Conservation (phyloP, 2,329 filamentous ascomycete genomes). For the Penicillium sp. region DNA sequence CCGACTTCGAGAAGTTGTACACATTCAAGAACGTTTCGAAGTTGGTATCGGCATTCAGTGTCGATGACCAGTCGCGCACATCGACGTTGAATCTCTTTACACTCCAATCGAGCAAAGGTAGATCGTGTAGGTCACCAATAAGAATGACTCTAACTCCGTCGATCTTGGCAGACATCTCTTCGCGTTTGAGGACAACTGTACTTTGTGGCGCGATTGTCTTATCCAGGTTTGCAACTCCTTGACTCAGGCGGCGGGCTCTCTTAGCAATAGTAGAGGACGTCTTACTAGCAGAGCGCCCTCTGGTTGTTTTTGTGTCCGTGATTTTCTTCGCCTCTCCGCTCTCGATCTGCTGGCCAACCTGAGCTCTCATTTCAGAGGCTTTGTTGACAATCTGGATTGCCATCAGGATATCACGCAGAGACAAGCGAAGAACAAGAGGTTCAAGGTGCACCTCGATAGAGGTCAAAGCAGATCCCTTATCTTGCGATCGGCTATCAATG, state of each 20-base stretch:
- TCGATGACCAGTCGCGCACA: slow-evolving; percentile 87
- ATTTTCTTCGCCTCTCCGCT: slow-evolving; percentile 57
- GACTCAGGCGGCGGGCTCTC: slow-evolving; percentile 47
- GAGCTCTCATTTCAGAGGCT: slow-evolving; percentile 77
- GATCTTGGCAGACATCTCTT: slow-evolving; percentile 81
- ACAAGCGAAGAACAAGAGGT: slow-evolving; percentile 84
- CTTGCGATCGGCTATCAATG: slow-evolving; percentile 70
- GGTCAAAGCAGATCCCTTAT: slow-evolving; percentile 61
- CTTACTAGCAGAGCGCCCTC: slow-evolving; percentile 50
- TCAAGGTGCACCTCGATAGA: slow-evolving; percentile 87
- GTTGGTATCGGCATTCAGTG: slow-evolving; percentile 81
- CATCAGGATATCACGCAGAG: slow-evolving; percentile 89
- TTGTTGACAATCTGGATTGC: slow-evolving; percentile 89
- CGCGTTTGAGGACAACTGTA: slow-evolving; percentile 61
- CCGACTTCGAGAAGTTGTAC: slow-evolving; percentile 98
- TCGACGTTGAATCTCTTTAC: slow-evolving; percentile 85
- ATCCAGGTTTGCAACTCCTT: slow-evolving; percentile 39
- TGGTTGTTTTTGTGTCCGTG: slow-evolving; percentile 45
- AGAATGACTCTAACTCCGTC: slow-evolving; percentile 89
- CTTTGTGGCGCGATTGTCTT: slow-evolving; percentile 41
- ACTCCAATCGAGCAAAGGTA: slow-evolving; percentile 91
- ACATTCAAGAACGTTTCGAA: slow-evolving; percentile 94
- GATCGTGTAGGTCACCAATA: slow-evolving; percentile 92
- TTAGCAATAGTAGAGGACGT: slow-evolving; percentile 44
- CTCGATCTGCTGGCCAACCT: slow-evolving; percentile 47